phyloP scores from a whole-genome alignment of 2,329 filamentous ascomycete genomes.

The Talaromyces pinophilus region DNA sequence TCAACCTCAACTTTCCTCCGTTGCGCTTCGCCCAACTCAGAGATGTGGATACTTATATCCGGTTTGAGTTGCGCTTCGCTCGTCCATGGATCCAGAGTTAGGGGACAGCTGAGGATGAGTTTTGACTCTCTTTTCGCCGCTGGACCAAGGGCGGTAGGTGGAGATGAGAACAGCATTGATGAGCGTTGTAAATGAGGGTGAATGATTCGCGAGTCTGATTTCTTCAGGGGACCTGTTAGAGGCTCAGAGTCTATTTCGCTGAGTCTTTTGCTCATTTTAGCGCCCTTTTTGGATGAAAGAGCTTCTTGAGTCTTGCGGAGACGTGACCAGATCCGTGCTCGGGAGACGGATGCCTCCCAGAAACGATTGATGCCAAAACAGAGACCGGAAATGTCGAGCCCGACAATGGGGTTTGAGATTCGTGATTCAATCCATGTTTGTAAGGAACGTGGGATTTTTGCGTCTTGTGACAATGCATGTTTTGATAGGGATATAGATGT shows the following conservation, averaged over 20 bases:
- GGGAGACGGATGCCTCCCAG: slow-evolving; percentile 43
- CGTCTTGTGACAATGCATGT: slow-evolving; percentile 23
- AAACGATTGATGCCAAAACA: slow-evolving; percentile 47
- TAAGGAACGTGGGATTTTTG: slow-evolving; percentile 34
- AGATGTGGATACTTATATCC: slow-evolving; percentile 37
- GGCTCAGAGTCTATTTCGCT: slow-evolving; percentile 2
- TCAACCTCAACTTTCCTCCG: slow-evolving; percentile 40
- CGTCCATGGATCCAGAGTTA: slow-evolving; percentile 44
- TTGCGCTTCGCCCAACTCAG: slow-evolving; percentile 19
- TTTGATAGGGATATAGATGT: slow-evolving; percentile 35
- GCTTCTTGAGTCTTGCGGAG: slow-evolving; percentile 33
- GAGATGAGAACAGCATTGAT: slow-evolving; percentile 35
- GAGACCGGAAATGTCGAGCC: slow-evolving; percentile 43
- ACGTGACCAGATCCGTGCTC: slow-evolving; percentile 41
- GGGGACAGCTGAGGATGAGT: slow-evolving; percentile 38
- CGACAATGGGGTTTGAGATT: slow-evolving; percentile 38
- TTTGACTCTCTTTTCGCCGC: slow-evolving; percentile 17
- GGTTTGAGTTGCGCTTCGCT: slow-evolving; percentile 43
- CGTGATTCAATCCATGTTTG: slow-evolving; percentile 39
- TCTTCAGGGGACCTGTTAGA: slow-evolving; percentile 25
- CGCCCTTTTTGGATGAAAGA: slow-evolving; percentile 19
- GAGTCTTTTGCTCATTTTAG: neutral
- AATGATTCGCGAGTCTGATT: slow-evolving; percentile 33
- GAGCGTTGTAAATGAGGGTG: slow-evolving; percentile 42
- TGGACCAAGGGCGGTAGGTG: neutral